phyloP scores from a whole-genome alignment of 2,329 filamentous ascomycete species.

The Lasiodiplodia citricola region DNA sequence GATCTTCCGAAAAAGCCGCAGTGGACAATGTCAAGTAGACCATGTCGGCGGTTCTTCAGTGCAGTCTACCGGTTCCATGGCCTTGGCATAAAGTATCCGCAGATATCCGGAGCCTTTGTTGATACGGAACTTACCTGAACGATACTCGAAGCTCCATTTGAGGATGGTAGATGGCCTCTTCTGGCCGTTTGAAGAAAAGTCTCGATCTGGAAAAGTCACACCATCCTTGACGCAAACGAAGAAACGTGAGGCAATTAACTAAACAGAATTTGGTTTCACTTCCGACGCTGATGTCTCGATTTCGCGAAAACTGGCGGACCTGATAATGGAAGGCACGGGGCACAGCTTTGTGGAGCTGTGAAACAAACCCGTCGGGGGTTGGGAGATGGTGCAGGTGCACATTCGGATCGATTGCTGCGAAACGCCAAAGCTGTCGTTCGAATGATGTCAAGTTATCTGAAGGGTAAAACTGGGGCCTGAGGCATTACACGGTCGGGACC shows the following conservation, averaged over 20 bases:
- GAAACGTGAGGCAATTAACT: not conserved
- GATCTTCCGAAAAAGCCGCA: too few species aligned
- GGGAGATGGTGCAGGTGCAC: not conserved
- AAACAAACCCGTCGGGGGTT: not conserved
- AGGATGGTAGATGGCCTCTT: not conserved
- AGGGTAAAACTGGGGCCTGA: constrained; percentile 5
- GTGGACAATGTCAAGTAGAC: too few species aligned
- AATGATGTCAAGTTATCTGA: constrained; percentile 16
- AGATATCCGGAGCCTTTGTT: not conserved
- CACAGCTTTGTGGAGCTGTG: not conserved
- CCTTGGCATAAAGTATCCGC: not conserved
- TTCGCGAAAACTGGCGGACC: too few species aligned
- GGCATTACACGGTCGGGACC: not conserved
- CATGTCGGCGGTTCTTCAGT: too few species aligned
- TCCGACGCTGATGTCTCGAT: too few species aligned
- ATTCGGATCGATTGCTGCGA: not conserved
- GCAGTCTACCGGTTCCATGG: not conserved
- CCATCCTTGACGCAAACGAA: not conserved
- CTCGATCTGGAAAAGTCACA: not conserved
- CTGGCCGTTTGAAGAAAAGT: not conserved
- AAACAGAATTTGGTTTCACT: not conserved
- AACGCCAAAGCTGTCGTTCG: not conserved
- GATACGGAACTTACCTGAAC: not conserved
- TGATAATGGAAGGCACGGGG: not conserved
- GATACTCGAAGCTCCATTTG: not conserved